Conservation (phyloP, 2,329 filamentous ascomycete genomes). For the Chaetomium sp. region DNA sequence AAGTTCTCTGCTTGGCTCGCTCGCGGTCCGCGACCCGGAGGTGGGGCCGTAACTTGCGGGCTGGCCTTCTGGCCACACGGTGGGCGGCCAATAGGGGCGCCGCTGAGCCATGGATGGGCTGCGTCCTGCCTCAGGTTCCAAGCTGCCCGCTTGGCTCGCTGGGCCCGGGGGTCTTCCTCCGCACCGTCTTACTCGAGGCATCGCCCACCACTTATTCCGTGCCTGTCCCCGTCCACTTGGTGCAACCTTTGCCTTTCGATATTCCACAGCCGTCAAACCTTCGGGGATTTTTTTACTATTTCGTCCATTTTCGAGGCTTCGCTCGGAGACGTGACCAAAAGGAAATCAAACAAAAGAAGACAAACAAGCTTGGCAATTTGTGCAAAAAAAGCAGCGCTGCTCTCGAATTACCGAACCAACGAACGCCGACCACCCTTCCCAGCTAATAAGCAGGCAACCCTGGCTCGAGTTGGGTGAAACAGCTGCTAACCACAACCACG, state of each 20-base stretch:
- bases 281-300: background rate
- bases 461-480: conserved; percentile 8
- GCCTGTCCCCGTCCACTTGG: background rate
- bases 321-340: background rate
- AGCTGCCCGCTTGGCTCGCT: background rate
- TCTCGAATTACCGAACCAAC: background rate
- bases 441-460: background rate
- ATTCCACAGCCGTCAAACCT: background rate
- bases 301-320: background rate
- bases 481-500: background rate
- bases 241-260: background rate
- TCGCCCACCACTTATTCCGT: background rate
- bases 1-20: background rate
- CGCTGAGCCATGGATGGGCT: background rate
- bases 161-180: too few relatives aligned
- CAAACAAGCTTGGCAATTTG: background rate
- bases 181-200: background rate
- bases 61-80: conserved; percentile 5
- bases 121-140: too few relatives aligned
- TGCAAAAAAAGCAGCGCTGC: background rate
- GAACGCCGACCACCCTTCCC: background rate
- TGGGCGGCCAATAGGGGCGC: conserved; percentile 8
- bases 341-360: background rate
- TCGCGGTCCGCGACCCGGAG: conserved; percentile 2
- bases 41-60: conserved; percentile 7